Percentiles rank a stretch among this genome's conserved stretches.
Evolutionary conservation across 345 rosid genomes (phyloP).

Genomic region (Fremontodendron californicum): DNA sequence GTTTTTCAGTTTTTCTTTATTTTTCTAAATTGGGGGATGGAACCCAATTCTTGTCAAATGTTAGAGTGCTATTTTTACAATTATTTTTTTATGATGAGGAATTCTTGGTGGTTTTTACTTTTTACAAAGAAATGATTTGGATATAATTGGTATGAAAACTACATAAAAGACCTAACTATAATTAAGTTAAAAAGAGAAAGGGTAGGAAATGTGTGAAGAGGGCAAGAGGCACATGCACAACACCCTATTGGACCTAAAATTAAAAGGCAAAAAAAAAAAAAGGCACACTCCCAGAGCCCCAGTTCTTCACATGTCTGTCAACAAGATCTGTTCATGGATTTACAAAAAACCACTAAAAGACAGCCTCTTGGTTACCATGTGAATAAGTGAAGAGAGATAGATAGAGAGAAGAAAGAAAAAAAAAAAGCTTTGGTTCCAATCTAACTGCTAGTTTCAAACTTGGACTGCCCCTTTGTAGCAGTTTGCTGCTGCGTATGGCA

Average conservation of each 20-base stretch:
- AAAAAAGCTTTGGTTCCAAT: conserved; percentile 21
- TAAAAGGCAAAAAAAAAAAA: neutral
- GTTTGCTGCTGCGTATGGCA: neutral
- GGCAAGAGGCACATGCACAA: conserved; percentile 42
- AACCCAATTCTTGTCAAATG: no score
- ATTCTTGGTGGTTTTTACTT: neutral
- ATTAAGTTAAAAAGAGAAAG: conserved; percentile 15
- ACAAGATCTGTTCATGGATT: conserved; percentile 43
- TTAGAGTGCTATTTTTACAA: no score
- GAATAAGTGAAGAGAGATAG: conserved; percentile 32
- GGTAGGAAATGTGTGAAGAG: conserved; percentile 20
- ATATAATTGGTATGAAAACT: conserved; percentile 25
- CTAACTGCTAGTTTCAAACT: conserved; percentile 36
- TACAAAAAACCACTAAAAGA: conserved; percentile 39
- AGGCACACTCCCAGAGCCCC: conserved; percentile 13
- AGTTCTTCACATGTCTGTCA: conserved; percentile 61
- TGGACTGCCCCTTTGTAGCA: conserved; percentile 26
- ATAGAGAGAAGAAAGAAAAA: no score
- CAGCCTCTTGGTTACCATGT: conserved; percentile 34
- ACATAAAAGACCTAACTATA: conserved; percentile 23
- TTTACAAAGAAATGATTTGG: conserved; percentile 34
- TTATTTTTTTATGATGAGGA: neutral
- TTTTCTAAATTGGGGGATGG: no score
- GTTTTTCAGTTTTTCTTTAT: no score
- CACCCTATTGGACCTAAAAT: conserved; percentile 40